Evolutionary conservation across 371 early-diverging fungal genomes (phyloP), one percentile per base, ranked within the genome.

Genomic region (Apophysomyces trapeziformis): DNA sequence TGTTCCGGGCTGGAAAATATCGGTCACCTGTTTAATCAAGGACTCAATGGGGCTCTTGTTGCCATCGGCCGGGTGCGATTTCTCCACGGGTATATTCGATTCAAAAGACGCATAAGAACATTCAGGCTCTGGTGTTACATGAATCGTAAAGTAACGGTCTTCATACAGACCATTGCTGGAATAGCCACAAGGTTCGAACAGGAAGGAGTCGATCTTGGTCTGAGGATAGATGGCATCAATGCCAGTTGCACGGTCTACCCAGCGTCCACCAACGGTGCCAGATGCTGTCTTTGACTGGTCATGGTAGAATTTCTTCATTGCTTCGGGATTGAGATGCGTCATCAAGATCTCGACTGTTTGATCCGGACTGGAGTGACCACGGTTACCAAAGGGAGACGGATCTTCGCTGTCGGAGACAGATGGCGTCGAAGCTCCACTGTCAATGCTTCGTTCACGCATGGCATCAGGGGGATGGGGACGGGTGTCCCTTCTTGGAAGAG

Each of bases 31-130:
- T 60, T 84, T 77, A 58, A 97, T 87, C 46, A 94, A 83, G 13
- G 67, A 59, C 32, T 67, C 70, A 26, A 69, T 73, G 21, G 73
- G 68, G 12, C 57, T 63, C 18, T 36, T 62, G 26, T 13, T 43
- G 26, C 41, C 72, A 36, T 67, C 59, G 9, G 46, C 62, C 0
- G 73, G 44, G 57, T 73, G 74, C 46, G 78, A 64, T 32, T 65
- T 58, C 57, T 75, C 70, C 26, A 91, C 85, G 11, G 95, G 92
- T 61, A 96, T 87, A 70, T 94, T 95, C 43, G 96, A 94, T 79
- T 98, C 98, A 70, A 98, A 96, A n/a, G 94, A 93, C 14, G 98
- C 98, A 69, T 96, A 98, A 18, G 96, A 96, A 87, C 96, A 98
- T 64, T 83, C 82, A n/a, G 88, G 91, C 75, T 98, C 98, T 7